These are phyloP conservation scores for Poteriospumella lacustris DNA, from an alignment of 108 stramenopile species.

Conservation along the genomic window DNA sequence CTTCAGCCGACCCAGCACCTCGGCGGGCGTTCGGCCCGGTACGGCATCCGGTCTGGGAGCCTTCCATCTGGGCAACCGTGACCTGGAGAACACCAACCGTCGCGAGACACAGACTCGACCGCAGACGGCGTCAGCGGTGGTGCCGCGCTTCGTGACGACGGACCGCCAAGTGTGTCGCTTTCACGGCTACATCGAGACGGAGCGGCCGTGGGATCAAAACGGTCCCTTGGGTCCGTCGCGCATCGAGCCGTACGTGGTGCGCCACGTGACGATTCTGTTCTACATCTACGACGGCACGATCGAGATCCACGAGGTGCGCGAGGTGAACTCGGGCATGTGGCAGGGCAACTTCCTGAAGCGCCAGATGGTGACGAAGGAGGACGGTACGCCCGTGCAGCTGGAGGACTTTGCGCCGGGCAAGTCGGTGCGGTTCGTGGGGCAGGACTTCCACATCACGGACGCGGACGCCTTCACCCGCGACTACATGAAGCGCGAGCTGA, in stretches of 20 bases:
- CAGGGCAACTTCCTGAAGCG: background rate
- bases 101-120: too few relatives aligned
- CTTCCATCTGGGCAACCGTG: too few relatives aligned
- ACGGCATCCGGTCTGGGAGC: too few relatives aligned
- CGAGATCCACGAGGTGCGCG: background rate
- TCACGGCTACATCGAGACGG: background rate
- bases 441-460: background rate
- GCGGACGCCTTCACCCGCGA: conserved; percentile 16
- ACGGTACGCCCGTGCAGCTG: background rate
- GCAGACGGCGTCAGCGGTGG: background rate
- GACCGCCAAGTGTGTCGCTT: background rate
- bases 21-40: background rate
- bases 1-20: background rate
- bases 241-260: background rate
- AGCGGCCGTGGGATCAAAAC: background rate
- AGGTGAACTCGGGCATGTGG: background rate
- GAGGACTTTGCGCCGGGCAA: background rate
- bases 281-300: background rate
- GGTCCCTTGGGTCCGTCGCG: background rate
- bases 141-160: background rate
- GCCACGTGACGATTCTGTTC: background rate
- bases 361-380: background rate
- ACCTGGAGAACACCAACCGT: too few relatives aligned
- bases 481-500: background rate
- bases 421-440: background rate